These are phyloP conservation scores for Luzula sylvatica DNA, from an alignment of 176 grass and related monocot species.

Conservation along the genomic window DNA sequence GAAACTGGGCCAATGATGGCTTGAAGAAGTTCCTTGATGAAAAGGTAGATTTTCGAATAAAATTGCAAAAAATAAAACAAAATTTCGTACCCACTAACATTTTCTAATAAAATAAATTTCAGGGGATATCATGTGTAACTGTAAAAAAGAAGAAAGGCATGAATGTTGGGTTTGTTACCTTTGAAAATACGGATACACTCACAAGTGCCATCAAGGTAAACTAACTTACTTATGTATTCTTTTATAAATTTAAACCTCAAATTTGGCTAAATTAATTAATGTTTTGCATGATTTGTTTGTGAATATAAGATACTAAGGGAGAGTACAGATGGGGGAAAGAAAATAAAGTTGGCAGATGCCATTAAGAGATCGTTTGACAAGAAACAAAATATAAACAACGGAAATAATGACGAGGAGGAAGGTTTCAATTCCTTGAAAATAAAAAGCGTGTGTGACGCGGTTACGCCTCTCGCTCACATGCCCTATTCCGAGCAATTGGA, in stretches of 20 bases:
- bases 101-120: constrained; percentile 10
- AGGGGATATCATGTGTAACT: constrained; percentile 56
- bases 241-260: not conserved
- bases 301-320: constrained; percentile 46
- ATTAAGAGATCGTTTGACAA: constrained; percentile 58
- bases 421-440: constrained; percentile 35
- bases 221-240: constrained; percentile 13
- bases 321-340: constrained; percentile 48
- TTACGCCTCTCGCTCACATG: constrained; percentile 81
- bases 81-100: not conserved
- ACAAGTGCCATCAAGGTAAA: constrained; percentile 63
- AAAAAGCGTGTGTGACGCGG: constrained; percentile 54
- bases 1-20: constrained; percentile 44
- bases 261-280: not conserved
- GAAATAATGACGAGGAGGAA: constrained; percentile 34
- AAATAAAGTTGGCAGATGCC: constrained; percentile 85
- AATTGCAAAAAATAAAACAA: too few species aligned
- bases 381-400: constrained; percentile 9
- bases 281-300: not conserved
- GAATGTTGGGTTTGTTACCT: constrained; percentile 81
- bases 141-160: constrained; percentile 93
- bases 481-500: constrained; percentile 81
- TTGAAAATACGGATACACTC: constrained; percentile 52
- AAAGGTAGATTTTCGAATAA: constrained; percentile 29
- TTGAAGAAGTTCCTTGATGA: constrained; percentile 64